Evolutionary conservation across 306 rosid genomes (phyloP), one percentile per base, ranked within the genome.

Genomic region (Alnus rubra): DNA sequence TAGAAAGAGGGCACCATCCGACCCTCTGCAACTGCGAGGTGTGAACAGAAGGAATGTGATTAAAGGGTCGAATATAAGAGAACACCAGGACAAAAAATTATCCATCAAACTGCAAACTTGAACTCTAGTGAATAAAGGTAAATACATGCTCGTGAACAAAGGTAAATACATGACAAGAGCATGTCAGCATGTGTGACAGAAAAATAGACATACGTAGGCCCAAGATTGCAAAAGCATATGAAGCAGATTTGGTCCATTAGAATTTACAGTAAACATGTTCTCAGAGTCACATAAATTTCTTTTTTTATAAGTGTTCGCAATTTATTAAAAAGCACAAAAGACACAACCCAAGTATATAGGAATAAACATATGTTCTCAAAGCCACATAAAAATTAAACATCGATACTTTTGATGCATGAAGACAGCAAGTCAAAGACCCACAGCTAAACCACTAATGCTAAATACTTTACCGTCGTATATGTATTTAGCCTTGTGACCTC

Each of bases 401-500:
- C 67, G 55, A 71, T 14, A 67, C 62, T 78, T 69, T 68, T 76
- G 53, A 79, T 50, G 53, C 62, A 74, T 54, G 78, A 39, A 48
- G 65, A 63, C 78, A 73, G 74, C 51, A 52, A 45, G 37, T 62
- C 45, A 53, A 68, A 54, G 72, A 69, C 62, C 68, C 68, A 49
- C 44, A 53, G 28, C n/a, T 62, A 39, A 42, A 45, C 79, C 60
- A 74, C 49, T 74, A 56, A 77, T 50, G 71, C 52, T 74, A 79
- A 84, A 83, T 44, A 72, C 55, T 82, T 79, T 88, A 96, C 99
- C 88, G 99, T 96, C 60, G 98, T 83, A 83, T 96, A 96, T 50
- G 99, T 93, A 82, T 93, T 93, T 83, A 96, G 83, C 90, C 99
- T 88, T 5, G 79, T 93, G 82, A 96, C 97, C 80, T 90, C 89